Conservation (phyloP, 129 eudicot genomes). For the Arctium lappa region DNA sequence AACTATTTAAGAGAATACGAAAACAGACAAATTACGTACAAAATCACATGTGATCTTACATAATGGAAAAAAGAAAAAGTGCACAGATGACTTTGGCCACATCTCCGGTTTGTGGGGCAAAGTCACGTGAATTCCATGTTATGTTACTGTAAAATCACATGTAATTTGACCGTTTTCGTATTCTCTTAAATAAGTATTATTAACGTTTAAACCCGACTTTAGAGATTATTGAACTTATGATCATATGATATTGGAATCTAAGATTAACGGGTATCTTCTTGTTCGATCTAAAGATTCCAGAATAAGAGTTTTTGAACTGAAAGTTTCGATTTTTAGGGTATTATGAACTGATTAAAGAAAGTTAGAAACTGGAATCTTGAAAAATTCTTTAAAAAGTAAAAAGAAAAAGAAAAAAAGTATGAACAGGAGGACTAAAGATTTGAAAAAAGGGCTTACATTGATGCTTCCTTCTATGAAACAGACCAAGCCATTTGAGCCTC, state of each 20-base stretch:
- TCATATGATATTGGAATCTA: not conserved
- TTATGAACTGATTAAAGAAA: not conserved
- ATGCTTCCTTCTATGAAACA: constrained; percentile 91
- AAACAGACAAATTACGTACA: too few relatives aligned
- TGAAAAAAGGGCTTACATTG: constrained; percentile 58
- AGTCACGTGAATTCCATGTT: too few relatives aligned
- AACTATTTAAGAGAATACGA: too few relatives aligned
- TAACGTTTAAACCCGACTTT: too few relatives aligned
- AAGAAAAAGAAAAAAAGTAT: not conserved
- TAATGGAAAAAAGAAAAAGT: too few relatives aligned
- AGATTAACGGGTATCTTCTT: constrained; percentile 2
- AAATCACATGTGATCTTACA: too few relatives aligned
- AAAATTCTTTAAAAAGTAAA: not conserved
- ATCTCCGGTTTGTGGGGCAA: too few relatives aligned
- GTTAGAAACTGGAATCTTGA: not conserved
- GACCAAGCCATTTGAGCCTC: constrained; percentile 95
- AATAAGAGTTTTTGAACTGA: not conserved
- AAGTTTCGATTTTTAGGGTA: constrained; percentile 16
- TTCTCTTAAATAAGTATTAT: too few relatives aligned
- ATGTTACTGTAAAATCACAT: too few relatives aligned
- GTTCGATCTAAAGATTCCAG: not conserved
- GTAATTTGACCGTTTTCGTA: too few relatives aligned
- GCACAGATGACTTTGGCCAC: too few relatives aligned
- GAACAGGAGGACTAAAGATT: not conserved
- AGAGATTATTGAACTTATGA: too few relatives aligned